Conservation (phyloP, 768 basidiomycete species). For the Lyophyllum shimeji region DNA sequence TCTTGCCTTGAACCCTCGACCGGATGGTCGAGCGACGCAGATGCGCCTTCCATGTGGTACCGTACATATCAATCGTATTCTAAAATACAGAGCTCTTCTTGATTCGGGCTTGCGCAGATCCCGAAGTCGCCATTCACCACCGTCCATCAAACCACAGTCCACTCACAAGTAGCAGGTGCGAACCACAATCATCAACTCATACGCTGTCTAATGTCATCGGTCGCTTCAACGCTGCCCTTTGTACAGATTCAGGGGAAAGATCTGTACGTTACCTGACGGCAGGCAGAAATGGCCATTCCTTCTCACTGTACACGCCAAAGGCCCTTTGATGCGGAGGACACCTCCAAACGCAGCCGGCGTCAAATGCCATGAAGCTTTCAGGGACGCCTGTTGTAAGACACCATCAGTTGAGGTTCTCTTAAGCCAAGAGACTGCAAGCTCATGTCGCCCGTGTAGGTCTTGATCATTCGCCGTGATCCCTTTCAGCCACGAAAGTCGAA, state of each 20-base stretch:
- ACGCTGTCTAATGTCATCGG: background rate
- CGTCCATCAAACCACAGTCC: background rate
- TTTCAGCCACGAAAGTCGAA: conserved; percentile 10
- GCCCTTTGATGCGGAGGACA: conserved; percentile 12
- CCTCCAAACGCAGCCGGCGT: conserved; percentile 9
- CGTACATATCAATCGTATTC: background rate
- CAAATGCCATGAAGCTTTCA: conserved; percentile 32
- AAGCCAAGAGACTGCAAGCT: conserved; percentile 22
- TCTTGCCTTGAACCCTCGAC: background rate
- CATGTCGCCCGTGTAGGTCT: conserved; percentile 8
- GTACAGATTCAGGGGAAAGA: background rate
- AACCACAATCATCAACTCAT: background rate
- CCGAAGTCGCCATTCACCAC: background rate
- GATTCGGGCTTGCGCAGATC: background rate
- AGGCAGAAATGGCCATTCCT: conserved; percentile 1
- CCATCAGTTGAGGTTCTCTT: conserved; percentile 17
- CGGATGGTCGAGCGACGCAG: background rate
- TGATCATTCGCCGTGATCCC: conserved; percentile 31
- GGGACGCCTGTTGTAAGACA: conserved; percentile 25
- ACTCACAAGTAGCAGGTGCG: background rate
- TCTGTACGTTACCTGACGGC: background rate
- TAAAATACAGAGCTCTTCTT: background rate
- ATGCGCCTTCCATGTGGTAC: background rate
- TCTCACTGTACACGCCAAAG: conserved; percentile 11
- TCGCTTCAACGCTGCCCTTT: background rate